phyloP scores from a whole-genome alignment of 257 asterid genomes.

The Verbascum thapsus region DNA sequence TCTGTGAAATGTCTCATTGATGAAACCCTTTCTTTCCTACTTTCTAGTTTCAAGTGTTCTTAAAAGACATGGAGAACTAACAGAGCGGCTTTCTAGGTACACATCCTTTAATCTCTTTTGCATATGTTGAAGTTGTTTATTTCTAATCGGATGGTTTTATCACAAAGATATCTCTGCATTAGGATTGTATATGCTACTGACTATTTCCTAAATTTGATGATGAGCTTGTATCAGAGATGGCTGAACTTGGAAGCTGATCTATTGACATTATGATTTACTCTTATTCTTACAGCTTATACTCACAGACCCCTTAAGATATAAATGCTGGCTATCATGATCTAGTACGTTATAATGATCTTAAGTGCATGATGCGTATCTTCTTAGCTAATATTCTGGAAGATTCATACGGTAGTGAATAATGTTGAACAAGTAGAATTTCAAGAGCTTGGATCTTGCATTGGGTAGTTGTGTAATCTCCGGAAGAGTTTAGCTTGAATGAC shows the following conservation, averaged over 20 bases:
- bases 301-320: no score
- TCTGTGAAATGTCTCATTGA: conserved; percentile 6
- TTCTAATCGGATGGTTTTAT: conserved; percentile 9
- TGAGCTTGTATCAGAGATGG: not conserved
- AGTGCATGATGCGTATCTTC: not conserved
- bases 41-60: conserved; percentile 78
- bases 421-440: not conserved
- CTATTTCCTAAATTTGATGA: not conserved
- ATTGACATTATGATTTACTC: not conserved
- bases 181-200: not conserved
- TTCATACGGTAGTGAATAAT: not conserved
- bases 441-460: not conserved
- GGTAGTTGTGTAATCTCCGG: not conserved
- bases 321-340: not conserved
- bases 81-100: conserved; percentile 94
- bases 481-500: conserved; percentile 3
- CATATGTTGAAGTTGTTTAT: not conserved
- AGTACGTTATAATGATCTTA: not conserved
- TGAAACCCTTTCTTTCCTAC: conserved; percentile 24
- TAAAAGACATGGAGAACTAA: conserved; percentile 80
- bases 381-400: not conserved
- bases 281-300: not conserved
- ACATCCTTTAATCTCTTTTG: not conserved
- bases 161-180: not conserved
- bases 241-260: not conserved